These are phyloP conservation scores for Geosmithia putterillii DNA, from an alignment of 2,329 filamentous ascomycete species.

Conservation along the genomic window DNA sequence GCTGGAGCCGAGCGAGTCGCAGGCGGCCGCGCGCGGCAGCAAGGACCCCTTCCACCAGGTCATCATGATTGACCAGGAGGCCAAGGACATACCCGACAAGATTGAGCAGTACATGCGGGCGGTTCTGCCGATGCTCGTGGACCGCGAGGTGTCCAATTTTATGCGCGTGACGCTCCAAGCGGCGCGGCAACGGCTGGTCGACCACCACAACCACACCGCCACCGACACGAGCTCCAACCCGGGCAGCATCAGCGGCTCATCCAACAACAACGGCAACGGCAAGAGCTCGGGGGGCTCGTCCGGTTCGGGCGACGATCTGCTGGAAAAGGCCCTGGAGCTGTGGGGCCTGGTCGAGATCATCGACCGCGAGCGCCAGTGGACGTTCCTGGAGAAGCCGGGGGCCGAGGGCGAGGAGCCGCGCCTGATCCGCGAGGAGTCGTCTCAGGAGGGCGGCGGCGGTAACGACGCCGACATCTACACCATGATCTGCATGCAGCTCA, in stretches of 20 bases:
- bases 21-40: constrained; percentile 19
- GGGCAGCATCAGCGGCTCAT: too few species aligned
- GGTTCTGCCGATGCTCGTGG: constrained; percentile 44
- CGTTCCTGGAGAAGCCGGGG: constrained; percentile 35
- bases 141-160: constrained; percentile 46
- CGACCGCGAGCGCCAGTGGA: constrained; percentile 51
- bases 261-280: not conserved
- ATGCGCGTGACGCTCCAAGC: constrained; percentile 45
- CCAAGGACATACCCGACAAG: constrained; percentile 45
- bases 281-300: too few species aligned
- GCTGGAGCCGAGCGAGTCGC: constrained; percentile 21
- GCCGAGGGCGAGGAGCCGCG: constrained; percentile 25
- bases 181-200: constrained; percentile 31
- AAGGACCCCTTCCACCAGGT: constrained; percentile 21
- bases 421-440: constrained; percentile 35
- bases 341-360: constrained; percentile 56
- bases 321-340: constrained; percentile 47
- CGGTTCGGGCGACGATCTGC: constrained; percentile 37
- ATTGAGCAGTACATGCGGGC: constrained; percentile 49
- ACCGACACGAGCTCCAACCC: too few species aligned
- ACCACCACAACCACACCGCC: too few species aligned
- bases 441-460: constrained; percentile 19
- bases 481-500: constrained; percentile 51
- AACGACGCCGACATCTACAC: constrained; percentile 45
- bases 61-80: constrained; percentile 49